Base-by-base conservation (phyloP, 2,329 filamentous ascomycete genomes). In the Chaetomiaceae sp. region DNA sequence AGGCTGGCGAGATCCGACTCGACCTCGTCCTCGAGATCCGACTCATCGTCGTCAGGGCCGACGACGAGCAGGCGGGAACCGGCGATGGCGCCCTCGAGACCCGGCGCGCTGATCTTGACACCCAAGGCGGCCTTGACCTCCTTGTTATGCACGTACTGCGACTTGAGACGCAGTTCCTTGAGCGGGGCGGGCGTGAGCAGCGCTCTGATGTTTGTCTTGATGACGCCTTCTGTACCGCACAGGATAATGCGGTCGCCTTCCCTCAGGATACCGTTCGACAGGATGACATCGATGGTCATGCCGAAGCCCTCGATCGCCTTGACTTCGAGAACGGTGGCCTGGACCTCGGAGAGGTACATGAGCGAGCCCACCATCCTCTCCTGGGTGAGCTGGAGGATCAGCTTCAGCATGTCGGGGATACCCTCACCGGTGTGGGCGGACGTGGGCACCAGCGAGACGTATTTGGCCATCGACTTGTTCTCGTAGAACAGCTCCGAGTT, bases 291-390 rank as follows among this genome's bases (percentile, higher is more conserved):
- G 62, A 99, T 97, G 40, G 93, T 99, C 70, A 96, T 99, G 67
- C 93, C 93, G 58, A 99, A 90, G 72, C 93, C 95, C 70, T 99
- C 93, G 56, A 99, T 96, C 43, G 95, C 89, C 82, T 99, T 99
- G 70, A 99, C 93, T 74, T 99, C 93, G 37, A 99, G 84, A 44
- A 99, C 92, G 7, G 93, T 99, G 68, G 90, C 93, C 72, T 99
- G 91, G 21, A 97, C 89, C 72, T 99, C 93, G 27, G 91, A 93
- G 51, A 99, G 81, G 69, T 99, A 99, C 93, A 99, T 99, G 62
- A 99, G 82, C 58, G 90, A 89, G 62, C 86, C 89, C 40, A 93
- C 92, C 89, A 99, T 97, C 63, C 93, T 87, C 74, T 97, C 91
- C 72, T 99, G 95, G 1, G 91, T 96, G 52, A 99, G 79, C 63